phyloP scores from a whole-genome alignment of 345 rosid genomes.

The Pugionium cornutum region DNA sequence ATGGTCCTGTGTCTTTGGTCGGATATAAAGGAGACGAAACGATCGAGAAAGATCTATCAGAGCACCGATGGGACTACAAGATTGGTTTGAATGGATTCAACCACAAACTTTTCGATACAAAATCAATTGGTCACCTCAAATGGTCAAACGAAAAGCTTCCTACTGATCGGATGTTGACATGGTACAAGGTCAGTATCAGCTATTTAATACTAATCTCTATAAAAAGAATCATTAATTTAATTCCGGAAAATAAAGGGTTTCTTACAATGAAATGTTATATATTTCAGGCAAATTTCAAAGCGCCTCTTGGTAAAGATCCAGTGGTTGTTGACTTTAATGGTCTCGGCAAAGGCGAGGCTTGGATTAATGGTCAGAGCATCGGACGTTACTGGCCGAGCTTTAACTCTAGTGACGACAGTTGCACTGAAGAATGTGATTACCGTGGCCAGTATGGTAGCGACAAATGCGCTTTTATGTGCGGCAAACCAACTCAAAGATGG shows the following conservation, averaged over 20 bases:
- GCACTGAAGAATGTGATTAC: constrained; percentile 51
- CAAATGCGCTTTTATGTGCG: constrained; percentile 52
- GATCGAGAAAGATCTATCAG: constrained; percentile 36
- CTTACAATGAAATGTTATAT: not conserved
- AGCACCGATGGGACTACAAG: constrained; percentile 57
- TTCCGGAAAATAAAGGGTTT: no score
- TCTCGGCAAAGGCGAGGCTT: constrained; percentile 69
- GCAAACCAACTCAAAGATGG: constrained; percentile 62
- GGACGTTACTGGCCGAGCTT: constrained; percentile 71
- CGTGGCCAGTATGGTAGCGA: constrained; percentile 42
- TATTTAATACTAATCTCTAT: not conserved
- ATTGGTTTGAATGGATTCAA: constrained; percentile 53
- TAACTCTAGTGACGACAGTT: constrained; percentile 42
- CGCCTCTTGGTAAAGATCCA: constrained; percentile 61
- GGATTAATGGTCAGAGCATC: constrained; percentile 70
- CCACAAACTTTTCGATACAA: constrained; percentile 24
- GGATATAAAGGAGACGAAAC: constrained; percentile 40
- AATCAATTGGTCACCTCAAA: not conserved
- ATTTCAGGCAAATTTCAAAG: constrained; percentile 50
- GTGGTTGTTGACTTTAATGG: constrained; percentile 69
- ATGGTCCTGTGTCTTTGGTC: constrained; percentile 39
- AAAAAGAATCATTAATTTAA: no score
- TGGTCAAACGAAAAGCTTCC: constrained; percentile 43
- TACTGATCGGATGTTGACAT: constrained; percentile 43
- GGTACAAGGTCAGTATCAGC: constrained; percentile 60